Evolutionary conservation across 108 stramenopile species (phyloP), one percentile per base, ranked within the genome.

Genomic region (Stephanodiscus minutulus): DNA sequence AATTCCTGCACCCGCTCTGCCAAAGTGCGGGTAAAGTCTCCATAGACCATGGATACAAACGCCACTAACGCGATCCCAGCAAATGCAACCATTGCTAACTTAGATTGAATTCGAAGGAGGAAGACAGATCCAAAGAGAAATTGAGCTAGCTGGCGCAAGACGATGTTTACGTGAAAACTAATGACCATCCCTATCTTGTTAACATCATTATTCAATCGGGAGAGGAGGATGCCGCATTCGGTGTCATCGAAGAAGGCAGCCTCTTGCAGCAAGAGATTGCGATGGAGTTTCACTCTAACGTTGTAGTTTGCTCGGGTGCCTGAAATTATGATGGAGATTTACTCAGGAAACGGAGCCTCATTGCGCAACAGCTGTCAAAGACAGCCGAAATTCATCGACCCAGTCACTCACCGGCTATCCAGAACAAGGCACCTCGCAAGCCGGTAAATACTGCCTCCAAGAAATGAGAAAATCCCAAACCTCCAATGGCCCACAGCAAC

Each of bases 161-260:
- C 86, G 17, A 92, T 87, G 46, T 92, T 92, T 8, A 95, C 83
- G 53, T 95, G 91, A 73, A 90, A 91, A 0, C 85, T 84, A 46
- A 95, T 87, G 5, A 92, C 86, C 81, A 83, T 83, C 33, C 90
- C 89, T 66, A 96, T 93, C 59, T 89, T 89, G 69, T 91, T 92
- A n/a, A 93, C 92, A 66, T 96, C 92, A 64, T 91, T 91, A 59
- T 92, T 88, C 20, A 97, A 81, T 50, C 91, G 86, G 61, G 86
- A 86, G 10, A 94, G 67, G 20, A 97, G 72, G 64, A 86, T 83
- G 13, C 94, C 96, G 20, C 85, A 82, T 71, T 91, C 87, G 55
- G 79, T 91, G 20, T 81, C 68, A 69, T 97, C 94, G 64, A 94
- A 95, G 67, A 87, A 97, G n/a, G 85, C 88, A 6, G 93, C 89